These are phyloP conservation scores for Chenopodium quinoa DNA, from an alignment of 148 eudicot genomes.

Conservation along the genomic window DNA sequence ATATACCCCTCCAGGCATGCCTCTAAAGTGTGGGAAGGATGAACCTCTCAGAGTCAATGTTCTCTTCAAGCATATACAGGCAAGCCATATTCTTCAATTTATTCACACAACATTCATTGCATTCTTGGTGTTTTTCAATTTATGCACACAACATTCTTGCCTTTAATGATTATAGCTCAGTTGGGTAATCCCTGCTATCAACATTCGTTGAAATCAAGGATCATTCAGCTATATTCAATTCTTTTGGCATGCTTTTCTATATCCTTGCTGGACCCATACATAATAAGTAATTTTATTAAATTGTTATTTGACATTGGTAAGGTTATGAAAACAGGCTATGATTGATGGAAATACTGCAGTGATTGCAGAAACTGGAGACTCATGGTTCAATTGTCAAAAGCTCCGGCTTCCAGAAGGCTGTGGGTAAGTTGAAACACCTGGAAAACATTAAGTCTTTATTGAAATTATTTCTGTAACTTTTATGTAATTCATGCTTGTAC, in stretches of 20 bases:
- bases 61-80: conserved; percentile 84
- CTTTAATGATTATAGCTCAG: too few species aligned
- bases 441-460: background rate
- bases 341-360: conserved; percentile 62
- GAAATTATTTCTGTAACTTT: background rate
- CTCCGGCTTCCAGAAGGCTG: conserved; percentile 75
- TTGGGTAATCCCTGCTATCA: too few species aligned
- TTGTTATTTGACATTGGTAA: conserved; percentile 15
- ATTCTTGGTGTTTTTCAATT: background rate
- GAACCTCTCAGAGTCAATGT: conserved; percentile 77
- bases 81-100: background rate
- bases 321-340: conserved; percentile 55
- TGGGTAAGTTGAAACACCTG: conserved; percentile 42
- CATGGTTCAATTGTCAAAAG: conserved; percentile 88
- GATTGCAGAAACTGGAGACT: conserved; percentile 79
- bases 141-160: too few species aligned
- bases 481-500: background rate
- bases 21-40: conserved; percentile 47
- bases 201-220: background rate
- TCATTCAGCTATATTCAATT: background rate
- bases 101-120: background rate
- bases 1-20: conserved; percentile 70
- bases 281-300: background rate
- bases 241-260: background rate
- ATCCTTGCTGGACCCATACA: background rate